Conservation (phyloP, 1,284 basidiomycete genomes). For the Ustilago sp. region DNA sequence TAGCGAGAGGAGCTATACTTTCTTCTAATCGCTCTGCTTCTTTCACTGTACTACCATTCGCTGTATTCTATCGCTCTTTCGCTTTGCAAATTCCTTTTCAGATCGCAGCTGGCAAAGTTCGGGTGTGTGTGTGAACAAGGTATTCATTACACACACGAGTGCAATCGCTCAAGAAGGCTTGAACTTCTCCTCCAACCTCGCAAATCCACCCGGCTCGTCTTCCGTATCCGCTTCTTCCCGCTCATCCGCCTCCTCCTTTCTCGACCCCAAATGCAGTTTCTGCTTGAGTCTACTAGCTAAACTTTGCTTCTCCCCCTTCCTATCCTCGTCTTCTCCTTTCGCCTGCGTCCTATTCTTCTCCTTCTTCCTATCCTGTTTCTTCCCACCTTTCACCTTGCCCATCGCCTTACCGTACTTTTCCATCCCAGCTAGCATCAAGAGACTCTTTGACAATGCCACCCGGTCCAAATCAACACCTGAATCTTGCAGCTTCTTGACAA, state of each 20-base stretch:
- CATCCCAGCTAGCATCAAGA: constrained; percentile 54
- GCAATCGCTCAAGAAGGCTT: constrained; percentile 1
- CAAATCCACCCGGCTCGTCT: constrained; percentile 21
- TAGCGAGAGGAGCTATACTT: constrained; percentile 23
- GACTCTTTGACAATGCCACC: constrained; percentile 54
- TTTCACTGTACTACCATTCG: background rate
- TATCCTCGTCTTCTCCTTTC: constrained; percentile 22
- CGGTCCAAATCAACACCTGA: constrained; percentile 53
- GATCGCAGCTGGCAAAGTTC: background rate
- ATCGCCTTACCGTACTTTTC: constrained; percentile 58
- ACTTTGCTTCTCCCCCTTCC: constrained; percentile 14
- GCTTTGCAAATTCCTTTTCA: background rate
- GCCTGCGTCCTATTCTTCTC: constrained; percentile 14
- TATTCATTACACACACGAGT: constrained; percentile 7
- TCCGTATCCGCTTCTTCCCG: constrained; percentile 20
- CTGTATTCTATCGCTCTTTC: constrained; percentile 14
- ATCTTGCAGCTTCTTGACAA: constrained; percentile 58
- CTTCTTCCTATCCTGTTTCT: constrained; percentile 22
- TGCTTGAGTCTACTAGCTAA: background rate
- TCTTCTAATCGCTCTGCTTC: constrained; percentile 10
- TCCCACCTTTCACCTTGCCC: constrained; percentile 47
- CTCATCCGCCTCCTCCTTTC: background rate
- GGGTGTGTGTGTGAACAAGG: background rate
- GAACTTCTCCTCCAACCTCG: constrained; percentile 28
- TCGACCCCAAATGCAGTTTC: background rate